Base-by-base conservation (phyloP, 495 filamentous ascomycete species). In the Geopyxis carbonaria region DNA sequence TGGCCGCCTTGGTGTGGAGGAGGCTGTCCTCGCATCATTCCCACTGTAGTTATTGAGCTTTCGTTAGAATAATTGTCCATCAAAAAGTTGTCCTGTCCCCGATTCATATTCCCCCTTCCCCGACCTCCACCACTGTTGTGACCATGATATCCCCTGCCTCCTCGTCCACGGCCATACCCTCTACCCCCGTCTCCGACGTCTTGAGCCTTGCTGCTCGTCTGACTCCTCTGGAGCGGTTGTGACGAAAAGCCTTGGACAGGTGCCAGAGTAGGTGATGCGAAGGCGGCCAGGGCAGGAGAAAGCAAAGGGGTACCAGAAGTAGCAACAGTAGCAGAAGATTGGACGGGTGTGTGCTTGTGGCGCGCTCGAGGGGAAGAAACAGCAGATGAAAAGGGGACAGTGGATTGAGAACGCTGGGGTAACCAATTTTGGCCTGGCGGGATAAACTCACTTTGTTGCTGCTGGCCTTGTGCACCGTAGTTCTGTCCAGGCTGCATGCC, bases 381-480 rank as follows among this genome's bases (percentile, higher is more conserved):
- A 46, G 40, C 31, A 44, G 31, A 41, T 41, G 37, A 38, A 27
- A 47, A 41, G 31, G 48, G 44, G 32, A 51, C 22, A 47, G 42
- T 51, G 31, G 52, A 54, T 47, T 54, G 47, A 34, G 47, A 53
- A 39, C 44, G 42, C 30, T 47, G 51, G 47, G 52, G 52, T 44
- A 44, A 47, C 46, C 31, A 55, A 38, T 41, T 43, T 45, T 36
- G 47, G 31, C 40, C 38, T 40, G 53, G 33, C 33, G 44, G 42
- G 45, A 46, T 31, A 47, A 48, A 56, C 52, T 56, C 42, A 56
- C 52, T 55, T 56, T 56, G 52, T 35, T 55, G 51, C 35, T 55
- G 51, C 33, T 37, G 33, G 34, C 46, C 52, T 46, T 47, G 46
- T 19, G 52, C 47, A 30, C 45, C 37, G 45, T 55, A 56, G 38